Percentiles rank a stretch among this genome's conserved stretches.
Evolutionary conservation across 164 flowering plant species (phyloP).

Genomic region (Vitis vinifera): ASM3070453v1 NC_081816.1:6824001-6824500

Average conservation of each 20-base stretch:
- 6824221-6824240: slow-evolving; percentile 36
- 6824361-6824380: slow-evolving; percentile 23
- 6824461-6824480: slow-evolving; percentile 79
- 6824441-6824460: slow-evolving; percentile 79
- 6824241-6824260: slow-evolving; percentile 37
- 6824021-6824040: not conserved
- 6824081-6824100: slow-evolving; percentile 26
- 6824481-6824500: slow-evolving; percentile 80
- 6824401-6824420: slow-evolving; percentile 84
- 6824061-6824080: slow-evolving; percentile 32
- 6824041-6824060: not conserved
- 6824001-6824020: not conserved
- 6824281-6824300: slow-evolving; percentile 36
- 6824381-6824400: slow-evolving; percentile 47
- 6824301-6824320: slow-evolving; percentile 35
- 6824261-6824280: slow-evolving; percentile 25
- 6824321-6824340: slow-evolving; percentile 40
- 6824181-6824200: slow-evolving; percentile 19
- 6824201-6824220: slow-evolving; percentile 33
- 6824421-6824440: slow-evolving; percentile 85
- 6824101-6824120: slow-evolving; percentile 34
- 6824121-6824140: slow-evolving; percentile 22
- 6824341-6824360: slow-evolving; percentile 22
- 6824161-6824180: slow-evolving; percentile 25
- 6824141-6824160: slow-evolving; percentile 29